Conservation (phyloP, 2,329 filamentous ascomycete species). For the Phaeosphaeria sp. region DNA sequence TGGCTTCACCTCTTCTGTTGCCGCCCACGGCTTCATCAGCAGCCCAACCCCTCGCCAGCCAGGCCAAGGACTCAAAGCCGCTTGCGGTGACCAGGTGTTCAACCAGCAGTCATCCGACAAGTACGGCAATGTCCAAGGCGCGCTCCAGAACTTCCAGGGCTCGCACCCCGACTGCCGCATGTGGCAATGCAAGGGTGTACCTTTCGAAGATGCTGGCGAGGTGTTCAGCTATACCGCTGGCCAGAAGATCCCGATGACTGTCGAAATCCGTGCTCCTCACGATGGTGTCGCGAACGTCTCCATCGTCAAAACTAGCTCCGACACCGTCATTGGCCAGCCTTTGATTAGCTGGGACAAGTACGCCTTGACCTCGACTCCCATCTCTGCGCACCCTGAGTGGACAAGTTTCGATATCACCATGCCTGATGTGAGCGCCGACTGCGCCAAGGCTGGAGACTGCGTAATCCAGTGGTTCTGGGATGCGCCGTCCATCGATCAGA, state of each 20-base stretch:
- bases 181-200: conserved; percentile 65
- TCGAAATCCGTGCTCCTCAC: conserved; percentile 61
- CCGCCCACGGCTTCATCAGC: conserved; percentile 62
- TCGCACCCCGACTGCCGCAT: conserved; percentile 60
- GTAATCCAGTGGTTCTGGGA: conserved; percentile 71
- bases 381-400: conserved; percentile 51
- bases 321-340: conserved; percentile 59
- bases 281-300: conserved; percentile 65
- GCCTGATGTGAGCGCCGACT: conserved; percentile 57
- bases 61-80: conserved; percentile 58
- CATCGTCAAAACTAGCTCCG: conserved; percentile 61
- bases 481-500: conserved; percentile 62
- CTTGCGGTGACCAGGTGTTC: conserved; percentile 63
- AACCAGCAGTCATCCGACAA: conserved; percentile 61
- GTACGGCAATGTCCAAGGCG: conserved; percentile 64
- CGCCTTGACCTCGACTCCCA: conserved; percentile 55
- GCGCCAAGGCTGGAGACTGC: conserved; percentile 57
- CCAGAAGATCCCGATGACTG: conserved; percentile 53
- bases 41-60: conserved; percentile 58
- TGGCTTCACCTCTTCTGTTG: conserved; percentile 54
- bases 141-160: conserved; percentile 55
- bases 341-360: conserved; percentile 64
- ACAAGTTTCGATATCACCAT: conserved; percentile 62
- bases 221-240: conserved; percentile 60
- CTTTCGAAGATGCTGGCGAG: conserved; percentile 61